Evolutionary conservation across 192 early-diverging fungal species (phyloP), one percentile per base, ranked within the genome.

Genomic region (Dissophora globulifera): DNA sequence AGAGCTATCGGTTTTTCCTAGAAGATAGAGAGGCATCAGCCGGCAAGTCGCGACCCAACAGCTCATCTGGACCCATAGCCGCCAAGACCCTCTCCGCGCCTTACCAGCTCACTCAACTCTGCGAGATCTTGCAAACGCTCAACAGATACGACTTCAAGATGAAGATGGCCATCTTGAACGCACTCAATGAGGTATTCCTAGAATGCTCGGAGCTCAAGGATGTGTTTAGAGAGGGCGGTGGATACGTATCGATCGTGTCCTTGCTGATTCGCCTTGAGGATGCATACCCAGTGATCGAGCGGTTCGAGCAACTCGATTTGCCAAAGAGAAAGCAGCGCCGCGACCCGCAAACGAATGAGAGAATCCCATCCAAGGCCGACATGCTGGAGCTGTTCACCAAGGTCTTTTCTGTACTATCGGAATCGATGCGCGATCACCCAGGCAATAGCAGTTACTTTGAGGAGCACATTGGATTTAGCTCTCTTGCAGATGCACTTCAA

Each of bases 191-290:
- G 4, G 79, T 86, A 3, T 79, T 90, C 33, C 30, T 58, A 20
- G 69, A 82, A 9, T 85, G 83, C 46, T 64, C 82, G 0, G 74
- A 78, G 20, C 82, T 86, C 38, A 71, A 80, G 32, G 83, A 85
- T 48, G 85, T 84, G 22, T 90, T 90, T 42, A 79, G 89, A 31
- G 69, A 78, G 35, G 76, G 70, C 31, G 87, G 89, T 6, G 89
- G 89, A 23, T 90, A 86, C 51, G 78, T 88, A 17, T 84, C 83
- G 17, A 66, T 90, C 16, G 80, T 89, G 2, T 89, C 88, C 3
- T 79, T 86, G 13, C 54, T 89, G 3, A 82, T 89, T 19, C 62
- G 87, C 10, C 58, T 89, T 5, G 85, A 86, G 58, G 78, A 79
- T 50, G 81, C 80, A 1, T 85, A 87, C 66, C 33, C 30, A 4